A percentile compares a stretch with the other conserved stretches of the same genome.
phyloP scores from a whole-genome alignment of 371 early-diverging fungal species.

The Mucor plumbeus region DNA sequence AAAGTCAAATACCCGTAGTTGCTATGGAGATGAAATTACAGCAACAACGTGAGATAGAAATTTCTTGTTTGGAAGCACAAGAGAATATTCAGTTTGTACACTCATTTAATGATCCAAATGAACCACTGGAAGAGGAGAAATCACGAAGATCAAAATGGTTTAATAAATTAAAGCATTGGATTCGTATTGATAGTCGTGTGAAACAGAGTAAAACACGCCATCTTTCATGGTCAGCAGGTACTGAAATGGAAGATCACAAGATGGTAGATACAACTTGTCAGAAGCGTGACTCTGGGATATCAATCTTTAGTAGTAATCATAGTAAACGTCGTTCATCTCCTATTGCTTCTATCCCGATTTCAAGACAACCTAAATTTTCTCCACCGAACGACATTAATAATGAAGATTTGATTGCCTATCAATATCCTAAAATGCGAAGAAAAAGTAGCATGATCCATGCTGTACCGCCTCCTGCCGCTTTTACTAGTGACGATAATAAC shows the following conservation, averaged over 20 bases:
- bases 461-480: neutral
- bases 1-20: constrained; percentile 12
- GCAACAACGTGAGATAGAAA: constrained; percentile 11
- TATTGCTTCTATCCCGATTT: constrained; percentile 8
- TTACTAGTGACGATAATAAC: neutral
- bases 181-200: neutral
- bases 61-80: neutral
- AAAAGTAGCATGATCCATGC: constrained; percentile 3
- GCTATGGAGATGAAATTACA: constrained; percentile 4
- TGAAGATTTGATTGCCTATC: constrained; percentile 3
- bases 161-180: constrained; percentile 5
- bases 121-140: neutral
- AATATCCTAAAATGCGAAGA: constrained; percentile 14
- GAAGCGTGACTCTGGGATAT: constrained; percentile 17
- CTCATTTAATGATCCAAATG: neutral
- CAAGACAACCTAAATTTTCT: constrained; percentile 15
- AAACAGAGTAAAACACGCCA: neutral
- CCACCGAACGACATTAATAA: neutral
- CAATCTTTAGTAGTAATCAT: constrained; percentile 1
- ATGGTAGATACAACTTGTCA: neutral
- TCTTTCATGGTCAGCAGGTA: constrained; percentile 9
- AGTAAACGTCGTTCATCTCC: neutral
- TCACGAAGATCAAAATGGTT: constrained; percentile 4
- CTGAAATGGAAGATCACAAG: constrained; percentile 7
- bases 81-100: neutral